phyloP scores from a whole-genome alignment of 768 basidiomycete genomes.

The Amanita jacksonii region DNA sequence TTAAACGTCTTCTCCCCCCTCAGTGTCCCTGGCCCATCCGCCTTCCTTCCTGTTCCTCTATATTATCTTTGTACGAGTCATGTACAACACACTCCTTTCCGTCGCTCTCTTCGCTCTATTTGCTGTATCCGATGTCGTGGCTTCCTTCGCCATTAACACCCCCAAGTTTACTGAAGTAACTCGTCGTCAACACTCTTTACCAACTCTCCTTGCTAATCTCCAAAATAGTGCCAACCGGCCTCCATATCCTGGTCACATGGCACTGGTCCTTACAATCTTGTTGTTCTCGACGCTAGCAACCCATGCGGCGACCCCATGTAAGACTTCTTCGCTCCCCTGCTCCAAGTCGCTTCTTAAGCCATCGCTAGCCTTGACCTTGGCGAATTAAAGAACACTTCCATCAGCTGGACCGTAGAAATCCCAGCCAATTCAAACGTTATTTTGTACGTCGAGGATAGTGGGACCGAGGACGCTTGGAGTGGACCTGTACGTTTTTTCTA shows the following conservation, averaged over 20 bases:
- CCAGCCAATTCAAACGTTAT: conserved; percentile 37
- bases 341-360: conserved; percentile 5
- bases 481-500: conserved; percentile 32
- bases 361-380: conserved; percentile 47
- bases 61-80: conserved; percentile 31
- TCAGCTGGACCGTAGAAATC: conserved; percentile 38
- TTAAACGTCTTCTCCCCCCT: conserved; percentile 14
- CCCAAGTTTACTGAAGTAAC: conserved; percentile 46
- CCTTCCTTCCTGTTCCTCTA: conserved; percentile 19
- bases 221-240: conserved; percentile 40
- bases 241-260: conserved; percentile 43
- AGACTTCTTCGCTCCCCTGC: conserved; percentile 16
- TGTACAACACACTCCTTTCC: conserved; percentile 76
- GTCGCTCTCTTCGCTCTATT: conserved; percentile 56
- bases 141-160: conserved; percentile 43
- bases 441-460: conserved; percentile 44
- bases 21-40: conserved; percentile 16
- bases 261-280: conserved; percentile 45
- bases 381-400: conserved; percentile 34
- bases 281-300: conserved; percentile 41
- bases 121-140: conserved; percentile 40
- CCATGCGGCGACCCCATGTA: conserved; percentile 56
- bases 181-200: not conserved
- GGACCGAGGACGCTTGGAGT: conserved; percentile 60
- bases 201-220: conserved; percentile 8